Evolutionary conservation across 129 eudicot species (phyloP), one percentile per base, ranked within the genome.

Genomic region (Centella asiatica): DNA sequence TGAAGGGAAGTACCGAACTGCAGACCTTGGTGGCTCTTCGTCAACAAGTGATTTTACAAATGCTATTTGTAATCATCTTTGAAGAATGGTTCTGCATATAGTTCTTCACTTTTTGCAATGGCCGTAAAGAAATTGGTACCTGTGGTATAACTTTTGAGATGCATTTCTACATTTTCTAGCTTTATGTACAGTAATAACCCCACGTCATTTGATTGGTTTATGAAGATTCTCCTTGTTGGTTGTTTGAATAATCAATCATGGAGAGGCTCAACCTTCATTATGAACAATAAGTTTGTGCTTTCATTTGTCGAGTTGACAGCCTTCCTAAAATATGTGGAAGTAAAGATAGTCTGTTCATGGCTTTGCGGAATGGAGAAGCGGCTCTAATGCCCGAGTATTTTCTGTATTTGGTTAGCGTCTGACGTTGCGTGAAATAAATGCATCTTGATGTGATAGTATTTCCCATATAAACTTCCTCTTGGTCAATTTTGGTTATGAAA

Each of bases 1-100:
- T 44, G 99, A 93, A 80, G 99, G 99, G 54, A 87, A 78, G 73
- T 93, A 87, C 78, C 69, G 99, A 66, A 93, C 99, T 27, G 93
- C 76, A 22, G 99, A 93, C 70, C 95, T 93, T 60, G 99, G 99
- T 19, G 96, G 99, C 24, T 67, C 80, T 44, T 72, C 99, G 29
- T 77, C 99, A 6, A 93, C 99, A 23, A 77, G 85, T 0, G 96
- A 93, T 5, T 93, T 87, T 70, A 93, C 99, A 23, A 80, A 87
- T 51, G 96, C 99, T 22, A 85, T 93, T 45, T 79, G 85, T 46
- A 92, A 81, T 51, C 89, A 87, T 70, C 90, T 93, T 53, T 92
- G 75, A 83, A 68, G 39, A 31, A 34, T 57, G 48, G 26, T 31
- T 44, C 52, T 60, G 80, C 55, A 71, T 60, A 75, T 74, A 74